Evolutionary conservation across 2,329 filamentous ascomycete species (phyloP), one percentile per base, ranked within the genome.

Genomic region (Ramichloridium luteum): DNA sequence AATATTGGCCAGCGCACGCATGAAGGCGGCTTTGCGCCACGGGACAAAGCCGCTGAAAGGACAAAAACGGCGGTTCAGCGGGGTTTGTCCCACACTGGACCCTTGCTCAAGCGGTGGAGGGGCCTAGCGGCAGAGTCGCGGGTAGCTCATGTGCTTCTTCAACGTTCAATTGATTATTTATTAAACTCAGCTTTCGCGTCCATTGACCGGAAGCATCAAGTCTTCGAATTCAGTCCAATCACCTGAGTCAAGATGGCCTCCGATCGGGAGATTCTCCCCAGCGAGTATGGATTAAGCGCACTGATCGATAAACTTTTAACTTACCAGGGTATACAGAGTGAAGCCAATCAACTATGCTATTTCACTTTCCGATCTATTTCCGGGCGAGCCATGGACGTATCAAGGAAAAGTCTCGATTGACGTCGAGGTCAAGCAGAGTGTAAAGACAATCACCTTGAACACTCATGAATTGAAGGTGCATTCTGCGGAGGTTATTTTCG

Each of bases 301-400:
- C 13, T 25, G 6, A 35, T 11, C 23, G 15, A 13, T 18, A 12
- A 12, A 30, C 20, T n/a, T 11, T 26, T 10, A 30, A n/a, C 22
- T 26, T 28, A 33, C 2, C 8, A n/a, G n/a, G n/a, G 6, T 20
- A 10, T 28, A 25, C 39, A 77, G 72, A 52, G 74, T 88, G 54
- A 88, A 84, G 62, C 85, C 90, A 2, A 64, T 68, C 40, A 84
- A 96, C 63, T 98, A 98, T 62, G 67, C 73, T 50, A 67, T 98
- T 44, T 83, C 78, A 34, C 71, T 98, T 47, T 74, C 68, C 52
- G 78, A 90, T 47, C 64, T 98, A 42, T 77, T 93, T 46, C 61
- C 75, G 32, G 69, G 71, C 41, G 72, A 70, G 34, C 62, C 62
- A 37, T 93, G 88, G 77, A 74, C 71, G 38, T 98, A 88, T 64